phyloP scores from a whole-genome alignment of 2,329 filamentous ascomycete species.

The Venturia carpophila region DNA sequence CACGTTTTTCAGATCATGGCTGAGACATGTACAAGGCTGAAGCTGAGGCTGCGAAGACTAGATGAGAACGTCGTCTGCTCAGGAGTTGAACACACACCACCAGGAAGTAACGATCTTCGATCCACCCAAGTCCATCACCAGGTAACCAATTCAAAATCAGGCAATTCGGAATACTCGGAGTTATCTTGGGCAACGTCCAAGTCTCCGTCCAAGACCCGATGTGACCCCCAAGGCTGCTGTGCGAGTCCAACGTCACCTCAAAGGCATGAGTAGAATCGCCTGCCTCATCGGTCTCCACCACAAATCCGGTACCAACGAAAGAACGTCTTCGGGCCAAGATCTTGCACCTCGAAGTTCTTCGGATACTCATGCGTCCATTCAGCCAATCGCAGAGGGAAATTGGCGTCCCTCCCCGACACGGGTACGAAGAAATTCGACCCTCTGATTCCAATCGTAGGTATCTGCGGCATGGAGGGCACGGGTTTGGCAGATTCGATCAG shows the following conservation, averaged over 20 bases:
- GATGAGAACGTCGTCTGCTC: too few species aligned
- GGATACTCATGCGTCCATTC: neutral
- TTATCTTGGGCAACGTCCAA: neutral
- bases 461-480: constrained; percentile 52
- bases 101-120: too few species aligned
- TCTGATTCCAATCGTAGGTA: constrained; percentile 61
- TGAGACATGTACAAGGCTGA: neutral
- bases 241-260: neutral
- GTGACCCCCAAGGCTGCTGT: neutral
- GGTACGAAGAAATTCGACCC: constrained; percentile 25
- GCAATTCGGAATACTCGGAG: neutral
- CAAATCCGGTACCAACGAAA: neutral
- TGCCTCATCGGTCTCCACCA: neutral
- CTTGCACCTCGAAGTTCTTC: neutral
- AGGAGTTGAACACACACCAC: too few species aligned
- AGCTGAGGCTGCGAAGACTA: too few species aligned
- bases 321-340: neutral
- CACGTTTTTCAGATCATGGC: neutral
- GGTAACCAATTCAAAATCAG: too few species aligned
- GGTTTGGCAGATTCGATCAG: constrained; percentile 49
- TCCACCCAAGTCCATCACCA: too few species aligned
- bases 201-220: neutral
- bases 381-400: neutral
- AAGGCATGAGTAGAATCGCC: neutral
- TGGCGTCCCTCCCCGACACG: constrained; percentile 46